Evolutionary conservation across 495 filamentous ascomycete species (phyloP).

Genomic region (Thermothielavioides terrestris): DNA sequence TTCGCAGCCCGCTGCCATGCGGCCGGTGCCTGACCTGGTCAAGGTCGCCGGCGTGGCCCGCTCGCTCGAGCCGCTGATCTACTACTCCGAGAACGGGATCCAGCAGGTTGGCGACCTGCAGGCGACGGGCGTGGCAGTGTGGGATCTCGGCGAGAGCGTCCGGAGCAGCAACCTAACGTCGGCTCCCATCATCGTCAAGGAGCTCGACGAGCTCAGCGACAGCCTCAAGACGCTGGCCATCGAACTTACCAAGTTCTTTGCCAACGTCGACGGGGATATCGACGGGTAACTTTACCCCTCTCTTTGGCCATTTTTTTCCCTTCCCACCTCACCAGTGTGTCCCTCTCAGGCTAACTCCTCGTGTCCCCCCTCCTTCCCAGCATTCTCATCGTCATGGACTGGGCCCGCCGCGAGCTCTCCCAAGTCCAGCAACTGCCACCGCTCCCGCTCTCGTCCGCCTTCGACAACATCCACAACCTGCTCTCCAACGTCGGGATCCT

Average conservation of each 20-base stretch:
- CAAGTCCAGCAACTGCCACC: slow-evolving; percentile 42
- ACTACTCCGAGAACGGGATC: slow-evolving; percentile 81
- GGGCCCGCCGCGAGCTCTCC: slow-evolving; percentile 74
- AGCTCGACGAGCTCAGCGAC: slow-evolving; percentile 75
- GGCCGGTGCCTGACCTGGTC: slow-evolving; percentile 75
- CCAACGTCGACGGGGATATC: slow-evolving; percentile 84
- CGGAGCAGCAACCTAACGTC: slow-evolving; percentile 83
- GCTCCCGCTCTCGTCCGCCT: slow-evolving; percentile 52
- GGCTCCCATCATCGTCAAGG: slow-evolving; percentile 71
- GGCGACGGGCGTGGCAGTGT: slow-evolving; percentile 82
- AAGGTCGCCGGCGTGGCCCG: slow-evolving; percentile 82
- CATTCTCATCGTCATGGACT: slow-evolving; percentile 90
- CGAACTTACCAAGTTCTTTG: slow-evolving; percentile 81
- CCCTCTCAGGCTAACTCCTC: too few relatives aligned
- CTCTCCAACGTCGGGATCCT: slow-evolving; percentile 60
- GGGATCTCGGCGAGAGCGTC: slow-evolving; percentile 84
- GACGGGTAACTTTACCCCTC: slow-evolving; percentile 44
- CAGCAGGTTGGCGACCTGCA: slow-evolving; percentile 77
- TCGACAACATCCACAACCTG: slow-evolving; percentile 72
- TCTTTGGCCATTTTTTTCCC: too few relatives aligned
- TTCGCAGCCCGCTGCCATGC: slow-evolving; percentile 55
- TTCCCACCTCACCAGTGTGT: slow-evolving; percentile 6
- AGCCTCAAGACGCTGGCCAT: slow-evolving; percentile 70
- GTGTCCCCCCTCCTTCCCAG: slow-evolving; percentile 31
- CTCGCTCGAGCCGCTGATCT: slow-evolving; percentile 83